phyloP scores from a whole-genome alignment of 495 filamentous ascomycete genomes.

The Tirmania nivea region DNA sequence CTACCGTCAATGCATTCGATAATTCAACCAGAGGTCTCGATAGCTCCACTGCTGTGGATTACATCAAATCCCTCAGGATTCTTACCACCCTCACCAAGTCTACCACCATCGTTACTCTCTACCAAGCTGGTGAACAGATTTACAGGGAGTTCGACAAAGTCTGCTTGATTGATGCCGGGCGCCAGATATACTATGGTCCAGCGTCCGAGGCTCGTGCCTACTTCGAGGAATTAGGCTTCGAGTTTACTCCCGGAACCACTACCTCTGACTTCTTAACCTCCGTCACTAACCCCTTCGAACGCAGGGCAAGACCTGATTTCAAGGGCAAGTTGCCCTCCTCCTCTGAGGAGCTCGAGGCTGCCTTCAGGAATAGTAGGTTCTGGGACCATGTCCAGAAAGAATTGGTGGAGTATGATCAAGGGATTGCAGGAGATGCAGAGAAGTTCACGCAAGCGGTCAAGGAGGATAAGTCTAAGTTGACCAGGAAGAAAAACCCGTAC shows the following conservation, averaged over 20 bases:
- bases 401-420: constrained; percentile 36
- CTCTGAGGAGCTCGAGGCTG: constrained; percentile 37
- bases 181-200: constrained; percentile 45
- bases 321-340: constrained; percentile 42
- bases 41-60: constrained; percentile 29
- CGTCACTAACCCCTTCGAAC: constrained; percentile 51
- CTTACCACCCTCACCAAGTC: constrained; percentile 67
- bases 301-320: constrained; percentile 39
- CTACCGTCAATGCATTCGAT: constrained; percentile 35
- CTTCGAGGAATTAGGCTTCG: constrained; percentile 47
- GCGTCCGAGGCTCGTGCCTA: constrained; percentile 42
- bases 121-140: constrained; percentile 52
- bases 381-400: constrained; percentile 26
- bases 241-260: constrained; percentile 43
- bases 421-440: constrained; percentile 41
- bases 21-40: constrained; percentile 34
- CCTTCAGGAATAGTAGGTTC: constrained; percentile 30
- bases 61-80: constrained; percentile 26
- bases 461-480: constrained; percentile 43
- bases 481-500: constrained; percentile 42
- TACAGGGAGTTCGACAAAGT: constrained; percentile 56
- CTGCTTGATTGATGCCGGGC: constrained; percentile 40
- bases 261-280: constrained; percentile 60
- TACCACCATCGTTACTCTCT: constrained; percentile 60
- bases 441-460: constrained; percentile 47